Percentiles rank a stretch among this genome's conserved stretches.
phyloP scores from a whole-genome alignment of 2,329 filamentous ascomycete genomes.

The Colletotrichum sp. region DNA sequence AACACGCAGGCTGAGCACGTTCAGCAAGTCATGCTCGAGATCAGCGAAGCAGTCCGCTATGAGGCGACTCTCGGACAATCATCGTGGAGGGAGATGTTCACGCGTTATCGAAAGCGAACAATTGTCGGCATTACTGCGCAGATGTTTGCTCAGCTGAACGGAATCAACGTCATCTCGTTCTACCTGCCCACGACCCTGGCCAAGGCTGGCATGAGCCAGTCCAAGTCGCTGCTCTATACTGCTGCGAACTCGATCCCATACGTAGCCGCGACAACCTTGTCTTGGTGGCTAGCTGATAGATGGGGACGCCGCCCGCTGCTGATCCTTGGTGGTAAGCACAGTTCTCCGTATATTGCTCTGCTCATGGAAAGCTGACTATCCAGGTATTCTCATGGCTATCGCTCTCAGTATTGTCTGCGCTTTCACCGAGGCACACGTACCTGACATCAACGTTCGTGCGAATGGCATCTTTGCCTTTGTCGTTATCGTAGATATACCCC shows the following conservation, averaged over 20 bases:
- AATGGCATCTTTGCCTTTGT: not conserved
- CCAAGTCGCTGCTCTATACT: not conserved
- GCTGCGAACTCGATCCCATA: not conserved
- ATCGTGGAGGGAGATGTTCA: not conserved
- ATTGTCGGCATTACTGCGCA: not conserved
- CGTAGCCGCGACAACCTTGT: accelerated
- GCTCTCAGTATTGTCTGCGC: not conserved
- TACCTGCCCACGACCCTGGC: not conserved
- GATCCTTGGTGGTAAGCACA: not conserved
- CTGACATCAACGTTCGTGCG: not conserved
- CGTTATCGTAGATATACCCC: not conserved
- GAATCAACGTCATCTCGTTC: not conserved
- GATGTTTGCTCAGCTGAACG: not conserved
- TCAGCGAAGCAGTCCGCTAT: not conserved
- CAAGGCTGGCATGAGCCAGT: not conserved
- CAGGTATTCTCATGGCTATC: not conserved
- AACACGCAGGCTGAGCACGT: not conserved
- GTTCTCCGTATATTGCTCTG: accelerated
- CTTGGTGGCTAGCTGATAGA: not conserved
- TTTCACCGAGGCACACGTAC: not conserved
- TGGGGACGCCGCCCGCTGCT: not conserved
- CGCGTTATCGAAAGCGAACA: not conserved
- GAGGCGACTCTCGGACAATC: not conserved
- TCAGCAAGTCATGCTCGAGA: not conserved
- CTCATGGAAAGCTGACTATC: not conserved